Base-by-base conservation (phyloP, 2,329 filamentous ascomycete species). In the Aureobasidium sp. region DNA sequence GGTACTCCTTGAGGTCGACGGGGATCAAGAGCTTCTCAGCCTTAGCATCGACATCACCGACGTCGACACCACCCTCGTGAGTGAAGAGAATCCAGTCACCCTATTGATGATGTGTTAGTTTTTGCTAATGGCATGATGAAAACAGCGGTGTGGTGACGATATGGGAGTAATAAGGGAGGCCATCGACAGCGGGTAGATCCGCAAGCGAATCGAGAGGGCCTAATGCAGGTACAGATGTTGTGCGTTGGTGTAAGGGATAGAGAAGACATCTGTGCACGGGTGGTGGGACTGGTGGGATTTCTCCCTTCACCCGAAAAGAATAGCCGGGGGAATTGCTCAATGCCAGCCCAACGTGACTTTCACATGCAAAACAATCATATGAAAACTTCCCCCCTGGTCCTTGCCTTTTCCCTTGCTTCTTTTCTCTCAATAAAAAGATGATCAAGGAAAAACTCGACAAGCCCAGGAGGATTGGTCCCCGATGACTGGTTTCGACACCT, bases 21-120 rank as follows among this genome's bases (percentile, higher is more conserved):
- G 94, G 93, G 70, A 99, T 91, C 74, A 99, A 81, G 65, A 99
- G 84, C 88, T 97, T 99, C 85, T 97, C 90, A 65, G 94, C 94
- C 84, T 99, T 99, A 66, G 86, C 91, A 72, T 99, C 94, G 67
- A 99, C 94, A 85, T 99, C 94, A 75, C 94, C 94, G 70, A 99
- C 94, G 78, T 99, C 94, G 68, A 99, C 92, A 88, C 94, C 94
- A 82, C 94, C 94, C 80, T 99, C 94, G 80, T 99, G 91, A 71
- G 93, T 96, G 83, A 99, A 99, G 73, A 99, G 90, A 74, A 99
- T 96, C 91, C 92, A 97, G 79, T 99, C 94, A 73, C 94, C 94
- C 94, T 97, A 74, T 64, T 64, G 45, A 57, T 49, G 19, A 62
- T 25, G 31, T 35, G 53, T 57, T 46, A 57, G 53, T 37, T 3